Evolutionary conservation across 2,329 filamentous ascomycete genomes (phyloP), one percentile per base, ranked within the genome.

Genomic region (Beauveria asiatica): DNA sequence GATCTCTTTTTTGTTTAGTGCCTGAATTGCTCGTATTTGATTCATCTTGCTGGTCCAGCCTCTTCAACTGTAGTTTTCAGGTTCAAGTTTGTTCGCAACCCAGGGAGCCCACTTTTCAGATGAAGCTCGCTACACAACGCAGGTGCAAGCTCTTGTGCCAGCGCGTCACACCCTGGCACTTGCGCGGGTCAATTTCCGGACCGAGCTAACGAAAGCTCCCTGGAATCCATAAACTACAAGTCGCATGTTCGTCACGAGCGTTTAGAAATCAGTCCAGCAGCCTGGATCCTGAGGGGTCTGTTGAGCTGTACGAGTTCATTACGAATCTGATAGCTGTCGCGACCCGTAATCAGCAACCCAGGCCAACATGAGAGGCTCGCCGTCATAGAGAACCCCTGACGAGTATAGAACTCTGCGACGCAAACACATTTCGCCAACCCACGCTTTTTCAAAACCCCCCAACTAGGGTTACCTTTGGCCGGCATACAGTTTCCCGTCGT

Each of bases 1-100:
- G 63, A 99, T 89, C 75, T 99, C 94, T 67, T 87, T 87, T 78
- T 94, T 91, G 73, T 99, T 99, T 62, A 99, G 88, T 72, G 88
- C 86, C 73, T 96, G 90, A 63, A 97, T 94, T 61, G 92, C 87
- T 67, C 92, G 89, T 67, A 99, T 94, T 67, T 90, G 88, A 73
- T 99, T 97, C 94, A 99, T 99, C 30, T 66, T 78, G 37, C 25
- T 11, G 41, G n/a, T 52, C 25, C 42, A 27, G 41, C 17, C 41
- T 33, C 17, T 17, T 37, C 1, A 33, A 11, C 19, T 19, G 23
- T 61, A 13, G 9, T n/a, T 46, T 56, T 46, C 10, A 44, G 25
- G 25, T 56, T 11, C 57, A 63, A 65, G 64, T 65, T 63, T 65
- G 65, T 17, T 33, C 44, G 51, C 41, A 54, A 10, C 19, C 10